Percentiles rank a stretch among this genome's conserved stretches.
These are phyloP conservation scores for Carex arenaria DNA, from an alignment of 202 grass and related monocot species.

Conservation along the genomic window DNA sequence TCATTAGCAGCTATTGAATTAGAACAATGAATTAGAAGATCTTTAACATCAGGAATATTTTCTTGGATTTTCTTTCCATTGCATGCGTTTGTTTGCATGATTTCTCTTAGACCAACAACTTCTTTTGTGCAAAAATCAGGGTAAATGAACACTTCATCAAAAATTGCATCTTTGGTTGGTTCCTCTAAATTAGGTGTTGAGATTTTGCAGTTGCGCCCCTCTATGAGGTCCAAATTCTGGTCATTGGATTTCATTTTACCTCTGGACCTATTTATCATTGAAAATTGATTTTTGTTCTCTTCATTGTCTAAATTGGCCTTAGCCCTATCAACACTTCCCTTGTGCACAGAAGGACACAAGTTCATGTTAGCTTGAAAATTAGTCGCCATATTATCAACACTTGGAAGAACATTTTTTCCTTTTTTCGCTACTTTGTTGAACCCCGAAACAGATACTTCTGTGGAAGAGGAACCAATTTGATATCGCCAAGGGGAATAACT, in stretches of 20 bases:
- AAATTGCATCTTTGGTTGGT: slow-evolving; percentile 23
- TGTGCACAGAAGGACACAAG: background rate
- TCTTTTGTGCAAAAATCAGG: slow-evolving; percentile 6
- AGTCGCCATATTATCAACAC: background rate
- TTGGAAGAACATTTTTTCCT: slow-evolving; percentile 25
- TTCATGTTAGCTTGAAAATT: too few species aligned
- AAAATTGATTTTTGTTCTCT: background rate
- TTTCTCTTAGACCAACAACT: slow-evolving; percentile 18
- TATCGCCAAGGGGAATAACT: background rate
- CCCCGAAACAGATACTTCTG: background rate
- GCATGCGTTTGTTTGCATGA: slow-evolving; percentile 21
- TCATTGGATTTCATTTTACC: slow-evolving; percentile 17
- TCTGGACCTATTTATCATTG: background rate
- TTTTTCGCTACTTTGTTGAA: slow-evolving; percentile 17
- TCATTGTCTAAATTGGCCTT: background rate
- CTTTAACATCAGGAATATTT: slow-evolving; percentile 45
- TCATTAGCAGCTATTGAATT: slow-evolving; percentile 44
- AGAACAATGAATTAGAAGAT: slow-evolving; percentile 52
- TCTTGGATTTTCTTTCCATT: slow-evolving; percentile 34
- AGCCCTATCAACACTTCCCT: background rate
- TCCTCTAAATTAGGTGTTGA: slow-evolving; percentile 22
- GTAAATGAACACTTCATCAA: slow-evolving; percentile 42
- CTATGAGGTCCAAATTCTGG: slow-evolving; percentile 22
- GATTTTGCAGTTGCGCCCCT: slow-evolving; percentile 32
- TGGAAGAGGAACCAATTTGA: background rate